Base-by-base conservation (phyloP, 257 asterid species). In the Jaltomata sinuosa region DNA sequence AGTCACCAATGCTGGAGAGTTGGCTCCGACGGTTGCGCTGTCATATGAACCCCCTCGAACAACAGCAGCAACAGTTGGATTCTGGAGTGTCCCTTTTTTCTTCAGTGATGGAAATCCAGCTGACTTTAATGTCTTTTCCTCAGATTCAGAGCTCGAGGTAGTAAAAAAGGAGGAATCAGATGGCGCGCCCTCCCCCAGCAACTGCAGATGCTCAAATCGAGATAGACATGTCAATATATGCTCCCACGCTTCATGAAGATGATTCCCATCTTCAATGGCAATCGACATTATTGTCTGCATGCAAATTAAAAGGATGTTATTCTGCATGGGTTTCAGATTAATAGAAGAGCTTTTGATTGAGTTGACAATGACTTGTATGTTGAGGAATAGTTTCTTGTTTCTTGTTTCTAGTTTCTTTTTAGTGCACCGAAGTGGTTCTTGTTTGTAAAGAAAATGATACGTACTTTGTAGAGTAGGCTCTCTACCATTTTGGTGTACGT, bases 11-110 rank as follows among this genome's bases (percentile, higher is more conserved):
- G 94, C 93, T 74, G 90, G 91, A 81, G 97, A 83, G 82, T 92
- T 95, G 84, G 81, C 91, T 88, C 97, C 91, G 11, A 85, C 40
- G 67, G 94, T 91, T 84, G 98, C 91, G 88, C 99, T 97, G 84
- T 97, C 99, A 53, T 97, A 97, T 80, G 99, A 97, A 86, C 99
- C 96, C 88, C 99, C 99, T 84, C 99, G 93, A 87, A 97, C 98
- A 88, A 97, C 98, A 89, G 99, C 99, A 89, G 92, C 90, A 67
- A 94, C 93, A 72, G 99, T 98, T 32, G 98, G 97, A 88, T 94
- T 97, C 84, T 93, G 98, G 77, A 95, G 97, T 19, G 96, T 90
- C 89, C 97, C 99, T 80, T 93, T 97, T 87, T 91, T 94, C 94
- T 94, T 96, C 86, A 93, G 85, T 65, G 97, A 88, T 72, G 98